Percentiles rank a stretch among this genome's conserved stretches.
Evolutionary conservation across 2,329 filamentous ascomycete genomes (phyloP).

Genomic region (Paecilomyces dactylethromorphus): DNA sequence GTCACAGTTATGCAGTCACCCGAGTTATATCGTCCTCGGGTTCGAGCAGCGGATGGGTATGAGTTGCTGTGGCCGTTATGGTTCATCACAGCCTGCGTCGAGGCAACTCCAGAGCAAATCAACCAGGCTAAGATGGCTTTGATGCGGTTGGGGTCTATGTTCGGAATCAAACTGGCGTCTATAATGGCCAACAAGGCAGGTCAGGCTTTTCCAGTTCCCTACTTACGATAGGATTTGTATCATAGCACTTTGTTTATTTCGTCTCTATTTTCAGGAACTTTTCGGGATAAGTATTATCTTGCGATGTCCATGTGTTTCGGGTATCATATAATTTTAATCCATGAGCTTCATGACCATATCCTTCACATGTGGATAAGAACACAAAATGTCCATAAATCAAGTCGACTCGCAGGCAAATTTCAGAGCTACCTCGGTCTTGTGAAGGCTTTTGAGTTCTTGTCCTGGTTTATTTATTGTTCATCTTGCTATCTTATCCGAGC

Average conservation of each 20-base stretch:
- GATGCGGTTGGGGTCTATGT: constrained; percentile 19
- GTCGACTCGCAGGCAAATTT: too few relatives aligned
- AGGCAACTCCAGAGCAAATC: constrained; percentile 23
- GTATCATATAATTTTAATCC: too few relatives aligned
- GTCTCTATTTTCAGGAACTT: neutral
- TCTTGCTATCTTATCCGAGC: neutral
- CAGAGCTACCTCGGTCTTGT: too few relatives aligned
- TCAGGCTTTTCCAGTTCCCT: neutral
- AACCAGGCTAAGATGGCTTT: constrained; percentile 21
- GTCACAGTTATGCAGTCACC: neutral
- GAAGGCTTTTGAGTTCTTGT: too few relatives aligned
- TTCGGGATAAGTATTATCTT: neutral
- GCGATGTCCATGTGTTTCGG: neutral
- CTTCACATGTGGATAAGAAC: too few relatives aligned
- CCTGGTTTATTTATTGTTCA: too few relatives aligned
- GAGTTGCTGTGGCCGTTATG: constrained; percentile 32
- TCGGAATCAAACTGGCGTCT: constrained; percentile 29
- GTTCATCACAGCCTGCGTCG: constrained; percentile 25
- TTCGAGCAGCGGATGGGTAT: constrained; percentile 26
- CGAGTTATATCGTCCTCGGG: neutral
- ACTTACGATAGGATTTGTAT: neutral
- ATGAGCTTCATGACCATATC: too few relatives aligned
- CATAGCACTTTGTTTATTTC: too few relatives aligned
- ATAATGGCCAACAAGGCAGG: constrained; percentile 15
- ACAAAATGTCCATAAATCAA: too few relatives aligned